Base-by-base conservation (phyloP, 805 yeast genomes). In the Starmerella bombi region DNA sequence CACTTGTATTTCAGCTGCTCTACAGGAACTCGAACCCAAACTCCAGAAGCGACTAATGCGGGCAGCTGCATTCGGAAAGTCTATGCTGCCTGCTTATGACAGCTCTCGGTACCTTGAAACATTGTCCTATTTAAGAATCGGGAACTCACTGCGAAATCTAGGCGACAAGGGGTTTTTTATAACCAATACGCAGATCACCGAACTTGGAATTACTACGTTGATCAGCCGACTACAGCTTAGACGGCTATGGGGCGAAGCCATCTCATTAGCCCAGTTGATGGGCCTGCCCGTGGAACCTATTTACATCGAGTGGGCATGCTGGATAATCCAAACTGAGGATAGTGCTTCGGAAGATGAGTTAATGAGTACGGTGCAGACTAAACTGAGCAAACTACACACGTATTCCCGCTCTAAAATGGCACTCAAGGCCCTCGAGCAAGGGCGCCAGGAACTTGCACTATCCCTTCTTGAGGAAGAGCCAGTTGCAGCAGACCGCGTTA, bases 11-110 rank as follows among this genome's bases (percentile, higher is more conserved):
- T 60, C 68, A 2, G 93, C 93, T 0, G 79, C 94, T 1, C 58
- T 74, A 3, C 77, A 75, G 40, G 97, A 88, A 52, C 75, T 83
- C 51, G 83, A 77, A 45, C 70, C 80, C 0, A 64, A 66, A 38
- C 72, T 86, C 78, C 98, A 91, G 52, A 85, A 84, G 56, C 72
- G 71, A 37, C 61, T 88, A 8, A 59, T 91, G 29, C 69, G 74
- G 39, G 94, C 95, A 1, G 94, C 86, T 0, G 66, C 81, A 0
- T 82, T 86, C 60, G 98, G 96, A 1, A 91, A 88, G 51, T 68
- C 81, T 0, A 54, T 70, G 31, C 55, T 69, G 33, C 72, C 70
- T 7, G 41, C 27, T 3, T 72, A 68, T 50, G 77, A 76, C 53
- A 65, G 85, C 3, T 72, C 72, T 42, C 61, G 65, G 34, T 83